Evolutionary conservation across 2,329 filamentous ascomycete genomes (phyloP).

Genomic region (Trichoderma endophyticum): DNA sequence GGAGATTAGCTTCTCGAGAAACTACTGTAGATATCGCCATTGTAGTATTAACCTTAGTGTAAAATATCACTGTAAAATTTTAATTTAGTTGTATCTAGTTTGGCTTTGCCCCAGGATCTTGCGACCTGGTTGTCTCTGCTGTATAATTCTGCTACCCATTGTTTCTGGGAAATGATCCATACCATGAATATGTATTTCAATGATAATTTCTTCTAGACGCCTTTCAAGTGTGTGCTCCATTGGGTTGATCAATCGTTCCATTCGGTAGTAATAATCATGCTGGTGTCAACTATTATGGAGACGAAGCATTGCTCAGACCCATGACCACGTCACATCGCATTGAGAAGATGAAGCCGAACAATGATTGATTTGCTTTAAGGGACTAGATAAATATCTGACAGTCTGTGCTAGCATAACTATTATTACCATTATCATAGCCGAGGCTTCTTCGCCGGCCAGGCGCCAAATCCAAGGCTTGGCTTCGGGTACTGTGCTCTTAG

Average conservation of each 20-base stretch:
- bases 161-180: background rate
- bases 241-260: background rate
- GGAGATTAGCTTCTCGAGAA: background rate
- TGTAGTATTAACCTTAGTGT: background rate
- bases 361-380: background rate
- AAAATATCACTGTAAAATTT: background rate
- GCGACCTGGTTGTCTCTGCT: background rate
- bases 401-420: no score
- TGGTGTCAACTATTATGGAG: background rate
- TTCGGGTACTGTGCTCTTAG: background rate
- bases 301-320: background rate
- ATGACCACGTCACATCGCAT: background rate
- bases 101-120: background rate
- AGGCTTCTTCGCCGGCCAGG: background rate
- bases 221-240: background rate
- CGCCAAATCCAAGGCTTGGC: background rate
- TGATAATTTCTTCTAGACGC: background rate
- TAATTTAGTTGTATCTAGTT: background rate
- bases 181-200: background rate
- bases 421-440: background rate
- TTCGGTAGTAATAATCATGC: background rate
- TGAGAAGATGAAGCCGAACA: background rate
- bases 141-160: background rate
- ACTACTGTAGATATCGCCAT: background rate
- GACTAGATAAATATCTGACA: no score